phyloP scores from a whole-genome alignment of 208 protist species.

The Acanthamoeba triangularis region DNA sequence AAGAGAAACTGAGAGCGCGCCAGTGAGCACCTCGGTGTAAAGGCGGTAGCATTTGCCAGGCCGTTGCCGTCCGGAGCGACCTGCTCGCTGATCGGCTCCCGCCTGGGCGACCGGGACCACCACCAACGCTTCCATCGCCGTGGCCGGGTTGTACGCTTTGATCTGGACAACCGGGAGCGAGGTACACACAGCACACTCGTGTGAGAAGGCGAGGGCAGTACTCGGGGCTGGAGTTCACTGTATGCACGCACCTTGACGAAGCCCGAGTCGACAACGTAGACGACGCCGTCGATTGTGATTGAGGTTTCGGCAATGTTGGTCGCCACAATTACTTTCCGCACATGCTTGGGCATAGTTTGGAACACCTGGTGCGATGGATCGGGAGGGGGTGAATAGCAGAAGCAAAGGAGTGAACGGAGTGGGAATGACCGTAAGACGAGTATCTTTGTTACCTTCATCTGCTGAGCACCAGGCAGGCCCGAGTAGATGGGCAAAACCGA shows the following conservation, averaged over 20 bases:
- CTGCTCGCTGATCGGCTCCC: conserved; percentile 89
- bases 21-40: conserved; percentile 88
- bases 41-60: conserved; percentile 90
- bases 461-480: conserved; percentile 81
- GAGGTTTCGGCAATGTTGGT: conserved; percentile 95
- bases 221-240: too few relatives aligned
- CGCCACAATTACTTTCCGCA: conserved; percentile 91
- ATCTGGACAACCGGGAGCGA: conserved; percentile 66
- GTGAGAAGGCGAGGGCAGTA: not conserved
- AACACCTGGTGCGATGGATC: conserved; percentile 80
- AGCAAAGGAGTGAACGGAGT: not conserved
- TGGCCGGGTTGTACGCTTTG: conserved; percentile 88
- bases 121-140: conserved; percentile 84
- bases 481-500: conserved; percentile 86
- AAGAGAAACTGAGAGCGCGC: conserved; percentile 85
- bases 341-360: conserved; percentile 60
- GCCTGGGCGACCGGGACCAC: conserved; percentile 86
- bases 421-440: not conserved
- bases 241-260: conserved; percentile 89
- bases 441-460: conserved; percentile 71
- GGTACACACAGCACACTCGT: not conserved
- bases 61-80: conserved; percentile 89
- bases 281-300: conserved; percentile 92
- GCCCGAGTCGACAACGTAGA: conserved; percentile 94
- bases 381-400: not conserved